Evolutionary conservation across 2,329 filamentous ascomycete genomes (phyloP).

Genomic region (Thielaviopsis populi): DNA sequence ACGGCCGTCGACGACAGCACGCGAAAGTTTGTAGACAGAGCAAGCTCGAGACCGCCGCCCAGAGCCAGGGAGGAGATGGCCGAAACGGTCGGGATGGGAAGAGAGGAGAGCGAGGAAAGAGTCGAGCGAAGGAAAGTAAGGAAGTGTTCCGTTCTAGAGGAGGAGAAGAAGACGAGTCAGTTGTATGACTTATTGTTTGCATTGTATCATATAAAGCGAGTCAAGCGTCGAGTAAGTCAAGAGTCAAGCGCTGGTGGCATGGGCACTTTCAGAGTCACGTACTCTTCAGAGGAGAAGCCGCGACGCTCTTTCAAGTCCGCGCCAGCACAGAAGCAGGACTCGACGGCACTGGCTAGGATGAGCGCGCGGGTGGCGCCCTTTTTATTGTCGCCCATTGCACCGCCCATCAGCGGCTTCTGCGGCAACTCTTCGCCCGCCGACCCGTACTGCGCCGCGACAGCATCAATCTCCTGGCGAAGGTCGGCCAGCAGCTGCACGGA

Average conservation of each 20-base stretch:
- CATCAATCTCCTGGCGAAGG: constrained; percentile 57
- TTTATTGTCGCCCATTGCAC: constrained; percentile 30
- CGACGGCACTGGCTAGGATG: constrained; percentile 71
- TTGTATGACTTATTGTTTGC: not conserved
- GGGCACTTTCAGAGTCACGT: constrained; percentile 22
- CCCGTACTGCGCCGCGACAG: constrained; percentile 52
- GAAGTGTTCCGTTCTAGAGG: constrained; percentile 58
- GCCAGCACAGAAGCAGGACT: constrained; percentile 80
- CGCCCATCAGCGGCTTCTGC: constrained; percentile 29
- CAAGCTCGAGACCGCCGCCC: constrained; percentile 86
- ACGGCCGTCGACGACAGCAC: constrained; percentile 65
- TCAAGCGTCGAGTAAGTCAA: too few relatives aligned
- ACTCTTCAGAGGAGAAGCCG: constrained; percentile 67
- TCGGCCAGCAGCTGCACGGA: constrained; percentile 61
- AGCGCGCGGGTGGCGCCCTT: constrained; percentile 58
- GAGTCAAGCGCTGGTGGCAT: not conserved
- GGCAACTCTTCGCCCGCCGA: constrained; percentile 39
- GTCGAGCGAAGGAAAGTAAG: constrained; percentile 61
- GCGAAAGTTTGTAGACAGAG: constrained; percentile 76
- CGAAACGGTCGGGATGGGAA: constrained; percentile 81
- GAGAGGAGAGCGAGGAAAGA: constrained; percentile 53
- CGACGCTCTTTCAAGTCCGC: constrained; percentile 84
- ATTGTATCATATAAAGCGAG: too few relatives aligned
- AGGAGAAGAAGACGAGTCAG: not conserved
- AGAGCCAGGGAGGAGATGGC: constrained; percentile 76